These are phyloP conservation scores for Candida andamanensis DNA, from an alignment of 805 yeast genomes.

Conservation along the genomic window DNA sequence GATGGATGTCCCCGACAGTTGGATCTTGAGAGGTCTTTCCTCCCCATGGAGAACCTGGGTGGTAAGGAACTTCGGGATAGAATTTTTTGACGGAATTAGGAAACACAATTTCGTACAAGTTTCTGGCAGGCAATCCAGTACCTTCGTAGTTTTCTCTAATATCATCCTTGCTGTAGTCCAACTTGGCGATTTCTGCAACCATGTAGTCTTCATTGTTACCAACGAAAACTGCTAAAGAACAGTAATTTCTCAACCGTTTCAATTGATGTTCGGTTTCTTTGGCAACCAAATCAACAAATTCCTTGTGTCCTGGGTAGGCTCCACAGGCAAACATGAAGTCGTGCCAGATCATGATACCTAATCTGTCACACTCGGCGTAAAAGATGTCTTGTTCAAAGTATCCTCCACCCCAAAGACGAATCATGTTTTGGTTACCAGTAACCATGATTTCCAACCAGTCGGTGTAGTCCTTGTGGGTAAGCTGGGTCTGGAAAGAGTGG, in stretches of 20 bases:
- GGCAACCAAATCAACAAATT: constrained; percentile 29
- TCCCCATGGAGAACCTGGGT: constrained; percentile 49
- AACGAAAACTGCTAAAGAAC: constrained; percentile 34
- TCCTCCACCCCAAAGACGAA: constrained; percentile 51
- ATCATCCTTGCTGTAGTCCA: constrained; percentile 24
- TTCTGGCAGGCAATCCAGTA: constrained; percentile 41
- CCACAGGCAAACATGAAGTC: constrained; percentile 59
- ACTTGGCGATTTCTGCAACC: constrained; percentile 31
- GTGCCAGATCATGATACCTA: constrained; percentile 48
- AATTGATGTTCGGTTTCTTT: constrained; percentile 37
- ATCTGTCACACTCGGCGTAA: constrained; percentile 39
- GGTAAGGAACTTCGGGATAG: constrained; percentile 29
- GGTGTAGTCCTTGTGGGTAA: constrained; percentile 31
- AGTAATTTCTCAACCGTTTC: constrained; percentile 35
- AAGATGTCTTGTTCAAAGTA: constrained; percentile 38
- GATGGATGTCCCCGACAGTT: constrained; percentile 46
- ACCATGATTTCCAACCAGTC: constrained; percentile 30
- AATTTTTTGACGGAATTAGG: constrained; percentile 28
- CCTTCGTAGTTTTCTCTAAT: constrained; percentile 21
- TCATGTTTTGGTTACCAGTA: constrained; percentile 40
- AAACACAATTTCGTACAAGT: constrained; percentile 34
- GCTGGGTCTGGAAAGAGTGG: constrained; percentile 31
- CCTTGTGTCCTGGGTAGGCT: constrained; percentile 42
- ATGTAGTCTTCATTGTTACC: constrained; percentile 49
- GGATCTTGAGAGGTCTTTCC: constrained; percentile 22